Evolutionary conservation across 495 filamentous ascomycete genomes (phyloP), one percentile per base, ranked within the genome.

Genomic region (Aspergillus funiculosus): DNA sequence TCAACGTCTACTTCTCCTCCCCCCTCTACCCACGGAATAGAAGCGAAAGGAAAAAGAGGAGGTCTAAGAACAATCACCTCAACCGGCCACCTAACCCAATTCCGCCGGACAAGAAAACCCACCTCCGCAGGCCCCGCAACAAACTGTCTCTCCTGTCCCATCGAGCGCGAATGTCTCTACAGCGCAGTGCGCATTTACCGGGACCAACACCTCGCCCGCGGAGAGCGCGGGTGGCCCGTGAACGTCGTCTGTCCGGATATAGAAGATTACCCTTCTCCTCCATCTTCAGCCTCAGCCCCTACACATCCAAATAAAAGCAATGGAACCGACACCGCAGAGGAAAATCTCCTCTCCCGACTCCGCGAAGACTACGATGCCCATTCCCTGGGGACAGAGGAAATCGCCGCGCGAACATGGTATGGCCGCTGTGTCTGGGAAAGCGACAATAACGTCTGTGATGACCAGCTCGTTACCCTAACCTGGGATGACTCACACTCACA

Each of bases 401-500:
- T 89, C 7, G 74, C 81, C 39, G 43, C 64, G 7, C 67, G 79
- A 14, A 81, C 83, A 13, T 95, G 89, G 89, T 96, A 87, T 55
- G 92, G 92, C 1, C 80, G 90, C 22, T 98, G 94, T 59, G 92
- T 98, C 6, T 98, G 82, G 64, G 92, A 95, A 61, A 73, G 81
- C 11, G 87, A 90, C 60, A 98, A 96, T 57, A 80, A 89, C 56
- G 92, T 74, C 17, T 87, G 83, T 58, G 92, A 98, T 60, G 87
- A 95, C 56, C 91, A 97, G 60, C 67, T 82, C 20, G 92, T 97
- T 6, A 89, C 82, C 0, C 78, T 96, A 17, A 77, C 74, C 2
- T 97, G 92, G 90, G 81, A 89, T 27, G 63, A 68, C 37, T n/a
- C 56, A 67, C 17, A 0, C 1, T 32, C 29, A 27, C 22, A n/a